These are phyloP conservation scores for Pseudopithomyces maydicus DNA, from an alignment of 2,329 filamentous ascomycete species.

Conservation along the genomic window DNA sequence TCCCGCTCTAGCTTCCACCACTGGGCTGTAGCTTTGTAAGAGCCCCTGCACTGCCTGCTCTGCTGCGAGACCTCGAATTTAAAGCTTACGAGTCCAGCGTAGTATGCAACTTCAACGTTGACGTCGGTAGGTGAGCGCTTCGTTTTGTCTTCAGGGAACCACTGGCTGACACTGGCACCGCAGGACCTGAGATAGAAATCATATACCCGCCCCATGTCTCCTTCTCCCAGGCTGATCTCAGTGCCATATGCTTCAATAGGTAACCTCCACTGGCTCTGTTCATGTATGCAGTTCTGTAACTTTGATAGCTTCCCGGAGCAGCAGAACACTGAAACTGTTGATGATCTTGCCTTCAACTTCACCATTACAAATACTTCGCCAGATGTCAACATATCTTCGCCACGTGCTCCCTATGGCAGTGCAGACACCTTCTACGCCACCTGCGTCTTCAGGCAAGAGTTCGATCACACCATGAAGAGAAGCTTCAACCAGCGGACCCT, in stretches of 20 bases:
- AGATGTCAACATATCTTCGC: conserved; percentile 58
- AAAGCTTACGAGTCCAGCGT: conserved; percentile 33
- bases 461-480: conserved; percentile 47
- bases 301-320: conserved; percentile 47
- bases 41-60: neutral
- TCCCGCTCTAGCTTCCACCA: conserved; percentile 38
- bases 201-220: conserved; percentile 46
- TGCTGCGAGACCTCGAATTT: conserved; percentile 14
- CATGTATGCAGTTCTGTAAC: conserved; percentile 8
- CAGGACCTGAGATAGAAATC: conserved; percentile 49
- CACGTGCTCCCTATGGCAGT: conserved; percentile 47
- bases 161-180: conserved; percentile 11
- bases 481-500: conserved; percentile 50
- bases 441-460: conserved; percentile 49
- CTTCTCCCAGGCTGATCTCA: conserved; percentile 46
- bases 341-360: conserved; percentile 48
- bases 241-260: conserved; percentile 51
- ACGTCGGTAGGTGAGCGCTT: conserved; percentile 41
- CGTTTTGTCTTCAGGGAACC: neutral
- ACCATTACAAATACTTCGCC: conserved; percentile 54
- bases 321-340: conserved; percentile 47
- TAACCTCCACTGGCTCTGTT: conserved; percentile 12
- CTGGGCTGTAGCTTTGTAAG: conserved; percentile 50
- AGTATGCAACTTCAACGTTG: conserved; percentile 52
- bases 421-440: conserved; percentile 41